Conservation (phyloP, 768 basidiomycete species). For the Mycena polygramma region DNA sequence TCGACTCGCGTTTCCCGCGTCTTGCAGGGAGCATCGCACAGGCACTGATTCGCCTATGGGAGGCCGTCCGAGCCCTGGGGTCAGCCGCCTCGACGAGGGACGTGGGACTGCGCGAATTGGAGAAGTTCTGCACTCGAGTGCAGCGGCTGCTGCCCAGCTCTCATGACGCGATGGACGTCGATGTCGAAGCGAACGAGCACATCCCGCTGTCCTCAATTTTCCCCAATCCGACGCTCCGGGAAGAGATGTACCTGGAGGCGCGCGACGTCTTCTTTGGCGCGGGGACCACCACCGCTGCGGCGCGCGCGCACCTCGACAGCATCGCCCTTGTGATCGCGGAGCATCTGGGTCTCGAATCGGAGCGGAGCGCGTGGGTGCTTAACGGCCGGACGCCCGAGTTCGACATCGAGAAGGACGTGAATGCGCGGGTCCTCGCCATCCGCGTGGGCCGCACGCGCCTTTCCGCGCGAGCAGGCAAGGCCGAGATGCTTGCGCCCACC, state of each 20-base stretch:
- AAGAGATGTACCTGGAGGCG: slow-evolving; percentile 91
- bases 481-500: slow-evolving; percentile 48
- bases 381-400: slow-evolving; percentile 75
- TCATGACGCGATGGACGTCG: slow-evolving; percentile 58
- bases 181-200: slow-evolving; percentile 33
- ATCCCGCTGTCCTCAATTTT: slow-evolving; percentile 62
- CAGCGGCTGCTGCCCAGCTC: slow-evolving; percentile 69
- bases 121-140: slow-evolving; percentile 86
- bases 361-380: slow-evolving; percentile 80
- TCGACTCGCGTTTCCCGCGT: slow-evolving; percentile 74
- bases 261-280: slow-evolving; percentile 93
- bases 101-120: slow-evolving; percentile 83
- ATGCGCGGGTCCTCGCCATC: slow-evolving; percentile 70
- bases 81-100: slow-evolving; percentile 66
- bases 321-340: slow-evolving; percentile 70
- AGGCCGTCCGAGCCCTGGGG: slow-evolving; percentile 64
- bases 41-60: slow-evolving; percentile 80
- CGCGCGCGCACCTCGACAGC: slow-evolving; percentile 61
- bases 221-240: slow-evolving; percentile 81
- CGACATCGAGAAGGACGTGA: slow-evolving; percentile 74
- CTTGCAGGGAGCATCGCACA: slow-evolving; percentile 63
- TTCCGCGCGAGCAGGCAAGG: slow-evolving; percentile 56
- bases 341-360: slow-evolving; percentile 75
- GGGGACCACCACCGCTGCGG: slow-evolving; percentile 64
- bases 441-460: slow-evolving; percentile 75